Evolutionary conservation across 2,329 filamentous ascomycete species (phyloP).

Genomic region (Sporothrix phasma): DNA sequence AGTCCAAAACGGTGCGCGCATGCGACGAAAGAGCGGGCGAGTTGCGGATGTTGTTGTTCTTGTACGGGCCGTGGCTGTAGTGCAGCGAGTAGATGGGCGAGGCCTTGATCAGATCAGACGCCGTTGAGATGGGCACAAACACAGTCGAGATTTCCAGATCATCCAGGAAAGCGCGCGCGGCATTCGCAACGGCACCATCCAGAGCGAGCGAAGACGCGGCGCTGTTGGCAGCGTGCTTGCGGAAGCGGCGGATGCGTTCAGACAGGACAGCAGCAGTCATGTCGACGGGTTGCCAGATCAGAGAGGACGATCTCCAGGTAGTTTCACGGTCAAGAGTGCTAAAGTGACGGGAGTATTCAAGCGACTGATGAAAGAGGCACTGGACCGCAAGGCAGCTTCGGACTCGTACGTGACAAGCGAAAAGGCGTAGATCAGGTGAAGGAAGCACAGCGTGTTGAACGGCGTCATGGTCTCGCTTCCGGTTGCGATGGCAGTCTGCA

Average conservation of each 20-base stretch:
- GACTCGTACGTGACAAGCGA: slow-evolving; percentile 36
- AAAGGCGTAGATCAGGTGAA: slow-evolving; percentile 43
- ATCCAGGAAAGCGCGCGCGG: slow-evolving; percentile 41
- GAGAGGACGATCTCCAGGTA: slow-evolving; percentile 36
- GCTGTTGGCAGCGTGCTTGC: slow-evolving; percentile 14
- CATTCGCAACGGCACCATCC: slow-evolving; percentile 31
- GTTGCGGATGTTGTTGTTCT: slow-evolving; percentile 16
- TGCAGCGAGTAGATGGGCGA: slow-evolving; percentile 37
- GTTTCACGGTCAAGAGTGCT: slow-evolving; percentile 26
- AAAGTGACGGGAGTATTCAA: slow-evolving; percentile 36
- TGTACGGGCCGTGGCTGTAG: slow-evolving; percentile 27
- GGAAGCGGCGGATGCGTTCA: slow-evolving; percentile 22
- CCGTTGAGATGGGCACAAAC: slow-evolving; percentile 22
- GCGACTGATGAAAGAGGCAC: slow-evolving; percentile 38
- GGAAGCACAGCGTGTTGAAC: slow-evolving; percentile 39
- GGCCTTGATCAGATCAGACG: slow-evolving; percentile 28
- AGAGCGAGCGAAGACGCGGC: slow-evolving; percentile 17
- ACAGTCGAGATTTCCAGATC: slow-evolving; percentile 40
- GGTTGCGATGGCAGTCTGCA: slow-evolving; percentile 31
- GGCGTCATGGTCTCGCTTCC: slow-evolving; percentile 31
- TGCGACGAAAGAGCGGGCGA: slow-evolving; percentile 29
- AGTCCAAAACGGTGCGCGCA: slow-evolving; percentile 29
- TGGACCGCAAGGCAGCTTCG: slow-evolving; percentile 28
- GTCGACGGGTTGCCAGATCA: slow-evolving; percentile 39
- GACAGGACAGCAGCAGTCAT: slow-evolving; percentile 26